A percentile compares a stretch with the other conserved stretches of the same genome.
Evolutionary conservation across 129 eudicot genomes (phyloP).

Genomic region (Oenanthe sinensis): DNA sequence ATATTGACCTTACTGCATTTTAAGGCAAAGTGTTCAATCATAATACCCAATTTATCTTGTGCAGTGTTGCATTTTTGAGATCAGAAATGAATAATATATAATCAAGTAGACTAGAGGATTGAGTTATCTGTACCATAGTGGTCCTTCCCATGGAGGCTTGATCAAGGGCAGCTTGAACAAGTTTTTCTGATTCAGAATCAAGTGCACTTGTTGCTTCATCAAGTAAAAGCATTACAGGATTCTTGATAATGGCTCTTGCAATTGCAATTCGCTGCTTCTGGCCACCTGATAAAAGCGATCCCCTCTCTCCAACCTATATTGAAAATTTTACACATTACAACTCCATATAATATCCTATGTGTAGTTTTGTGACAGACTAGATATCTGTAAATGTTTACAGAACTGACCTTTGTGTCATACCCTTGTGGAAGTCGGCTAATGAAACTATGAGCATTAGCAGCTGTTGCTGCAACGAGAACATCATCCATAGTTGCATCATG

Average conservation of each 20-base stretch:
- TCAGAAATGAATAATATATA: not conserved
- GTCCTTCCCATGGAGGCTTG: conserved; percentile 95
- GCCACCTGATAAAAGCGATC: conserved; percentile 91
- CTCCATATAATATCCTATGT: not conserved
- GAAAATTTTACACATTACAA: not conserved
- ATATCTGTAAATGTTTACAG: not conserved
- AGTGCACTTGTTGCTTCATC: conserved; percentile 99
- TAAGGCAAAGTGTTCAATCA: not conserved
- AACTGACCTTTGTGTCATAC: conserved; percentile 78
- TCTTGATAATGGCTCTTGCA: conserved; percentile 78
- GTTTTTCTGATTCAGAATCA: conserved; percentile 79
- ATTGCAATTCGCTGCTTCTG: conserved; percentile 90
- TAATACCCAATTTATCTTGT: not conserved
- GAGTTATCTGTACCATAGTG: conserved; percentile 44
- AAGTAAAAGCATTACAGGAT: conserved; percentile 83
- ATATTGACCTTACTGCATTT: not conserved
- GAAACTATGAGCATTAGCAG: conserved; percentile 93
- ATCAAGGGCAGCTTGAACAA: conserved; percentile 88
- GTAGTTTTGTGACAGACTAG: not conserved
- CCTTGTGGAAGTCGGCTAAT: conserved; percentile 84
- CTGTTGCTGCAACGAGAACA: conserved; percentile 69
- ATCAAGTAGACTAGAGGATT: not conserved
- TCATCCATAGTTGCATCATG: conserved; percentile 86
- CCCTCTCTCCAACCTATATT: conserved; percentile 78
- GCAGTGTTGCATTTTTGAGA: not conserved